Evolutionary conservation across 208 protist species (phyloP).

Genomic region (Wallacemonas sp.): DNA sequence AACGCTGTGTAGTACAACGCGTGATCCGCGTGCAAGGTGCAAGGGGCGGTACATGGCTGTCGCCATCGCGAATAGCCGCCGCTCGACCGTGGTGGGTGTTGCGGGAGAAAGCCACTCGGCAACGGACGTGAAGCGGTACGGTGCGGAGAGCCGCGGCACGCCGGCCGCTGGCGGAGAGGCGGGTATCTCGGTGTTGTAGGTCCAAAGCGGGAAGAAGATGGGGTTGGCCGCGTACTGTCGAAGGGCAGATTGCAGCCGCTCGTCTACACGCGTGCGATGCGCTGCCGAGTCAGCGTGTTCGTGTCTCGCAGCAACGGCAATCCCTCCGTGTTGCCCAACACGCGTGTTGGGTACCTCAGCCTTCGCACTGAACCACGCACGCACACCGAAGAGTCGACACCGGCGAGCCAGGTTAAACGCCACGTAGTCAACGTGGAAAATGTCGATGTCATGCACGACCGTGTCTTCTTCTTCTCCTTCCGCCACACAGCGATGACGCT

Average conservation of each 20-base stretch:
- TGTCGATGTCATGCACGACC: conserved; percentile 40
- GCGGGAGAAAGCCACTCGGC: conserved; percentile 8
- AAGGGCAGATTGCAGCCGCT: conserved; percentile 19
- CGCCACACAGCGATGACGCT: neutral
- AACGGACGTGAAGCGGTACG: conserved; percentile 15
- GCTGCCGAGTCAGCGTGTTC: neutral
- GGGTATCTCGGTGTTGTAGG: conserved; percentile 22
- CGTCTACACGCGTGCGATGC: neutral
- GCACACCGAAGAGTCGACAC: conserved; percentile 48
- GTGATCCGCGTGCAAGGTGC: conserved; percentile 27
- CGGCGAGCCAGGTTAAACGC: conserved; percentile 15
- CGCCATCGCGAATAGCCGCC: conserved; percentile 44
- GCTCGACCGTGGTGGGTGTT: conserved; percentile 33
- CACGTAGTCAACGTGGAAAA: conserved; percentile 52
- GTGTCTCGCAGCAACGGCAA: neutral
- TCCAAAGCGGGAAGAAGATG: conserved; percentile 53
- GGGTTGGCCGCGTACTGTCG: conserved; percentile 10
- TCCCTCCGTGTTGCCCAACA: neutral
- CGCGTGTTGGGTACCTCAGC: neutral
- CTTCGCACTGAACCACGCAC: conserved; percentile 17
- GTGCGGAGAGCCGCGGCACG: too few relatives aligned
- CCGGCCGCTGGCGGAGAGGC: too few relatives aligned
- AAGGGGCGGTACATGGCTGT: conserved; percentile 30
- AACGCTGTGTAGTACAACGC: conserved; percentile 20
- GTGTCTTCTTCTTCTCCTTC: neutral